phyloP scores from a whole-genome alignment of 306 rosid genomes.

The Glycine latifolia region DNA sequence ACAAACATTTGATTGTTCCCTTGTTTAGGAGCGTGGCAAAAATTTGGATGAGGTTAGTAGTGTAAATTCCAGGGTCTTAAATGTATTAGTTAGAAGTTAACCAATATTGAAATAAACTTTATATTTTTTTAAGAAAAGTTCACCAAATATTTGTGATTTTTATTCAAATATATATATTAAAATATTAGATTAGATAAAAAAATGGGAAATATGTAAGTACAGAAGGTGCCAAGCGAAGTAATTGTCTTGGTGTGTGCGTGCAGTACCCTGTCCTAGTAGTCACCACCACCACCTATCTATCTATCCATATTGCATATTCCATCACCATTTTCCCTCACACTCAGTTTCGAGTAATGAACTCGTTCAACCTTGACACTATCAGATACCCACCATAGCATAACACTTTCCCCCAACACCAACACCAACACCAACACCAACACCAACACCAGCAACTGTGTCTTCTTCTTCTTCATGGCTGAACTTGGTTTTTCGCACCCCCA shows the following conservation, averaged over 20 bases:
- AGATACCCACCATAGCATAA: neutral
- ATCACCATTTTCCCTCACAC: neutral
- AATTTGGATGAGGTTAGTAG: no score
- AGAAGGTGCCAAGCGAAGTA: slow-evolving; percentile 22
- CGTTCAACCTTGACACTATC: neutral
- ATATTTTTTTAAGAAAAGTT: no score
- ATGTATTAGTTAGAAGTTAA: no score
- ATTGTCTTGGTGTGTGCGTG: neutral
- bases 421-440: no score
- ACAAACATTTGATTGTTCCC: no score
- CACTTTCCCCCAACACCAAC: neutral
- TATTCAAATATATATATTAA: no score
- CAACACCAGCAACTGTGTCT: neutral
- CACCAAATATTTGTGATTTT: no score
- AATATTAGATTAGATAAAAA: no score
- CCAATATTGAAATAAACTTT: no score
- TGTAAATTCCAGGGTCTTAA: no score
- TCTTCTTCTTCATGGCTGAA: slow-evolving; percentile 6
- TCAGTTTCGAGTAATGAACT: neutral
- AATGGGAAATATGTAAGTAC: neutral
- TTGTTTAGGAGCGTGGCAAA: no score
- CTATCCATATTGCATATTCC: neutral
- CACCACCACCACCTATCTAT: neutral
- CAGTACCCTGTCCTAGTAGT: neutral
- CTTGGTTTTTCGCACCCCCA: neutral